These are phyloP conservation scores for Sporisorium reilianum DNA, from an alignment of 1,284 basidiomycete genomes.

Conservation along the genomic window DNA sequence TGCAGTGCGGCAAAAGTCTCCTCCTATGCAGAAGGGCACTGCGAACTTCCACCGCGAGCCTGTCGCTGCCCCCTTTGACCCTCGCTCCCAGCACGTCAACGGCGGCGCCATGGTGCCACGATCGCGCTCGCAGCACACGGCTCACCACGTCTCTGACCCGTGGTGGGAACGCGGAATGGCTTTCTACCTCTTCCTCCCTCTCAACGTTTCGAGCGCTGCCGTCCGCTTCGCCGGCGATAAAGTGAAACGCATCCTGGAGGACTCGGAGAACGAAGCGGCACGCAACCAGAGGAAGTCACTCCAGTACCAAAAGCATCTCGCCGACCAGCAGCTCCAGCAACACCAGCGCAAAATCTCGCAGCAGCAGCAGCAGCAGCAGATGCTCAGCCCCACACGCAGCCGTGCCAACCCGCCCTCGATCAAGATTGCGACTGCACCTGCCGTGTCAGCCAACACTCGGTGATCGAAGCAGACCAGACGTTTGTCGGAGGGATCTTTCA, in stretches of 20 bases:
- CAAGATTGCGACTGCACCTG: conserved; percentile 20
- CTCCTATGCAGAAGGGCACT: not conserved
- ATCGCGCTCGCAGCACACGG: conserved; percentile 9
- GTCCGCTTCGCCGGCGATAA: conserved; percentile 51
- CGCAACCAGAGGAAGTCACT: conserved; percentile 40
- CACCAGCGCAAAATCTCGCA: conserved; percentile 30
- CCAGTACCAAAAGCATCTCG: conserved; percentile 45
- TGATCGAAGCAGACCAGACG: no score
- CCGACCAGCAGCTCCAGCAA: conserved; percentile 44
- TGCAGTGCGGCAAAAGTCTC: conserved; percentile 11
- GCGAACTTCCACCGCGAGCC: conserved; percentile 5
- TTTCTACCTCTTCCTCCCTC: conserved; percentile 55
- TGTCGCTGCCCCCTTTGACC: not conserved
- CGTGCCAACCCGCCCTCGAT: conserved; percentile 17
- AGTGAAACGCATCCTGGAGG: conserved; percentile 38
- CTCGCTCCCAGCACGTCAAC: not conserved
- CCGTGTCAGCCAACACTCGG: not conserved
- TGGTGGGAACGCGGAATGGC: conserved; percentile 53
- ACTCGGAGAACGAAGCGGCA: conserved; percentile 36
- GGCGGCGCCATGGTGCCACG: not conserved
- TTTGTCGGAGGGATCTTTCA: no score
- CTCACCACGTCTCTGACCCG: conserved; percentile 34
- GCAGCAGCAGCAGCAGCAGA: no score
- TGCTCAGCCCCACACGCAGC: conserved; percentile 23
- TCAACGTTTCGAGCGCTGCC: conserved; percentile 50